Evolutionary conservation across 1,284 basidiomycete genomes (phyloP).

Genomic region (Cutaneotrichosporon spelunceum): DNA sequence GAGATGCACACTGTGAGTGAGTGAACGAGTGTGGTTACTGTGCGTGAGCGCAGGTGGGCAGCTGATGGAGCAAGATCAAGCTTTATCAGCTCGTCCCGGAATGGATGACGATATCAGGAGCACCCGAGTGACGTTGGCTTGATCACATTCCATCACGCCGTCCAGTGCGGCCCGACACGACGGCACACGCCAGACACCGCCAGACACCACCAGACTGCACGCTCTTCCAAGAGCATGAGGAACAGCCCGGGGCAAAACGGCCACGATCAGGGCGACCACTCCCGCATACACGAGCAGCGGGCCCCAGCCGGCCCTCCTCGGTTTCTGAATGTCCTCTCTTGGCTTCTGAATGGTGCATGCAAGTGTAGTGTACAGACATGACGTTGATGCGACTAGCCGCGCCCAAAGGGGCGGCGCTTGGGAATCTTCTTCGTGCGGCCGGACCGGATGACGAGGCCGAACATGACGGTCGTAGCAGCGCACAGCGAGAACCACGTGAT

Average conservation of each 20-base stretch:
- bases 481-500: constrained; percentile 69
- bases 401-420: constrained; percentile 10
- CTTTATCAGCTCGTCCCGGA: not conserved
- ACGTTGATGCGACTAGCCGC: not conserved
- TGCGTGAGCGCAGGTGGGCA: not conserved
- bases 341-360: constrained; percentile 1
- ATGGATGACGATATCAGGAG: not conserved
- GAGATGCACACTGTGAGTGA: not conserved
- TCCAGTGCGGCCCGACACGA: not conserved
- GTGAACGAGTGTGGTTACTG: too few species aligned
- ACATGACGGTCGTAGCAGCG: constrained; percentile 53
- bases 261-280: too few species aligned
- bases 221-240: not conserved
- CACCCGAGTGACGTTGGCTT: not conserved
- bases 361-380: constrained; percentile 3
- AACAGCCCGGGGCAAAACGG: not conserved
- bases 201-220: not conserved
- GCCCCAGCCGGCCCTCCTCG: too few species aligned
- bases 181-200: not conserved
- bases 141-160: not conserved
- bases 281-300: too few species aligned
- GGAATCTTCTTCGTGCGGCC: constrained; percentile 31
- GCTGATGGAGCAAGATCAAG: not conserved
- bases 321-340: not conserved
- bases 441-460: constrained; percentile 46